Conservation (phyloP, 306 rosid species). For the Pyrus bretschneideri region DNA sequence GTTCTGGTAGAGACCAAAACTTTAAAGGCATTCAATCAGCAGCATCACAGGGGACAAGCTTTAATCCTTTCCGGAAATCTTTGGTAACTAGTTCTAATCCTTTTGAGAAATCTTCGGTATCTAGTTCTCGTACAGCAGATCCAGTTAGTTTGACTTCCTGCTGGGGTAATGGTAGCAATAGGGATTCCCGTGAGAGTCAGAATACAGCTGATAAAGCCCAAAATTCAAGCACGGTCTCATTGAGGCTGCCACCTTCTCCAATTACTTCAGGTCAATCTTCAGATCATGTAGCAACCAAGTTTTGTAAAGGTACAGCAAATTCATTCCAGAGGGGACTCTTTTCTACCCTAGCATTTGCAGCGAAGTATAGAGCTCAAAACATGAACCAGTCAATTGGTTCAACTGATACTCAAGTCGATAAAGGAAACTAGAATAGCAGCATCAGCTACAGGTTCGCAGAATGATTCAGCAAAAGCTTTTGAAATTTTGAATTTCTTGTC, state of each 20-base stretch:
- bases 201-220: conserved; percentile 22
- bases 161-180: conserved; percentile 11
- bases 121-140: too few species aligned
- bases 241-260: conserved; percentile 23
- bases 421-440: neutral
- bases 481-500: conserved; percentile 24
- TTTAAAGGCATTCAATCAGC: conserved; percentile 16
- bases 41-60: conserved; percentile 24
- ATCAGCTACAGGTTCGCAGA: conserved; percentile 17
- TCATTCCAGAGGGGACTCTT: conserved; percentile 51
- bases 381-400: conserved; percentile 1
- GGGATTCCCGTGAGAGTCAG: conserved; percentile 22
- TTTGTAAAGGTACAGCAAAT: conserved; percentile 33
- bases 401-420: neutral
- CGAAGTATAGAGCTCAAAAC: conserved; percentile 7
- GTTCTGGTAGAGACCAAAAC: conserved; percentile 15
- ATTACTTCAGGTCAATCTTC: conserved; percentile 36
- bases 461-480: conserved; percentile 18
- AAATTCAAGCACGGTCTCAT: conserved; percentile 22
- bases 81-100: conserved; percentile 12
- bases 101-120: too few species aligned
- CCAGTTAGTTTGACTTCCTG: conserved; percentile 9
- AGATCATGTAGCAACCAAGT: conserved; percentile 27
- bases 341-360: conserved; percentile 70
- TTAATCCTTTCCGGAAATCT: conserved; percentile 23